These are phyloP conservation scores for Canavalia gladiata DNA, from an alignment of 306 rosid species.

Conservation along the genomic window DNA sequence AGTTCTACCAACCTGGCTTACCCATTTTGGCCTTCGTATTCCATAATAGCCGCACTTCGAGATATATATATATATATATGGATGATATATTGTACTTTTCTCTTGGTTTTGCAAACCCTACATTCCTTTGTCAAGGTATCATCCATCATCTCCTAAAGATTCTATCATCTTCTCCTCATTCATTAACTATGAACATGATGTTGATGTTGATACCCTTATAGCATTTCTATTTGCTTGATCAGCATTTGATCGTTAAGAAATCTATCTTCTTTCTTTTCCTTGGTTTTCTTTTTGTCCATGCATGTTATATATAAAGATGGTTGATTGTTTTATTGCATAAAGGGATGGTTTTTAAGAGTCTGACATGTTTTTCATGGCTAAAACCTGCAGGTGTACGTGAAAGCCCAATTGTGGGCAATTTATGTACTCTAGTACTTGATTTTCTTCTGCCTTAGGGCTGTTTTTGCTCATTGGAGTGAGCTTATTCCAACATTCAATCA, in stretches of 20 bases:
- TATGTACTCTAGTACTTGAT: slow-evolving; percentile 58
- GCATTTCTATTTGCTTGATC: neutral
- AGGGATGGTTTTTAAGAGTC: slow-evolving; percentile 20
- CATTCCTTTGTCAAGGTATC: slow-evolving; percentile 60
- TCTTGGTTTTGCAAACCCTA: slow-evolving; percentile 49
- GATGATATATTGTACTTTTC: slow-evolving; percentile 48
- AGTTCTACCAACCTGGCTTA: slow-evolving; percentile 53
- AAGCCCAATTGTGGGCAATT: slow-evolving; percentile 53
- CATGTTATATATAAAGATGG: slow-evolving; percentile 4
- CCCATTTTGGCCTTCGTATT: slow-evolving; percentile 37
- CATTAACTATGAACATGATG: neutral
- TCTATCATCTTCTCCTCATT: slow-evolving; percentile 21
- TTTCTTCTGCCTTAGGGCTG: slow-evolving; percentile 49
- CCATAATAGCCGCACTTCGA: slow-evolving; percentile 28
- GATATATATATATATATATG: slow-evolving; percentile 55
- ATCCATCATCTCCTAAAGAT: slow-evolving; percentile 18
- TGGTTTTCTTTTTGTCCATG: slow-evolving; percentile 3
- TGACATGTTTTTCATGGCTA: slow-evolving; percentile 31
- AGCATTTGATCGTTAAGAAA: slow-evolving; percentile 32
- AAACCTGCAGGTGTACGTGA: slow-evolving; percentile 51
- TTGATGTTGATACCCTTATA: neutral
- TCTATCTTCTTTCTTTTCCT: slow-evolving; percentile 2
- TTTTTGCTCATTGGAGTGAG: slow-evolving; percentile 46
- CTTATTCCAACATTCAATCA: slow-evolving; percentile 53
- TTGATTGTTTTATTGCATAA: slow-evolving; percentile 18